Evolutionary conservation across 148 eudicot species (phyloP).

Genomic region (Silene latifolia): DNA sequence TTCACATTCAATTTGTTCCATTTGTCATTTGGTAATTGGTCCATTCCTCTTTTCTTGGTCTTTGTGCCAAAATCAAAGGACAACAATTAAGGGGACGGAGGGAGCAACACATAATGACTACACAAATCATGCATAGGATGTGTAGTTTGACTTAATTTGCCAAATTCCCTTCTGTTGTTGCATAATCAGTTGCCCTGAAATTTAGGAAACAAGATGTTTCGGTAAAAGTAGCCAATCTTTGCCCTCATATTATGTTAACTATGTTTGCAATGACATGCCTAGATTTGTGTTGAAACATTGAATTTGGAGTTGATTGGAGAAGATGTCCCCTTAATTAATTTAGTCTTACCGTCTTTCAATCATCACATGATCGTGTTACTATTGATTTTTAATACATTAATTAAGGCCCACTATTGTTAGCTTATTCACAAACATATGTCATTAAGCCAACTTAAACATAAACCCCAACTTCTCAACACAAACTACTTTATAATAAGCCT

Average conservation of each 20-base stretch:
- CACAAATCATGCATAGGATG: constrained; percentile 27
- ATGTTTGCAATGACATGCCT: constrained; percentile 12
- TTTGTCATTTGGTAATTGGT: no score
- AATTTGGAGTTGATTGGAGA: no score
- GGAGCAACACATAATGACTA: constrained; percentile 19
- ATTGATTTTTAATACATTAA: constrained; percentile 42
- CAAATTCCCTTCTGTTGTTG: constrained; percentile 8
- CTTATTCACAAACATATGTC: constrained; percentile 40
- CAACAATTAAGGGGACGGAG: no score
- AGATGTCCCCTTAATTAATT: no score
- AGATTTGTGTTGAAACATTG: constrained; percentile 9
- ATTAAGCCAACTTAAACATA: constrained; percentile 41
- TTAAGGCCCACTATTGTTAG: constrained; percentile 51
- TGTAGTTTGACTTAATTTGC: constrained; percentile 24
- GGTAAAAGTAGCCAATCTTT: constrained; percentile 8
- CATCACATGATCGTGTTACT: constrained; percentile 45
- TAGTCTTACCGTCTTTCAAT: constrained; percentile 23
- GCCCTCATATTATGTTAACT: constrained; percentile 1
- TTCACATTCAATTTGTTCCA: no score
- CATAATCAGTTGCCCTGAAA: constrained; percentile 32
- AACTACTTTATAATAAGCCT: constrained; percentile 22
- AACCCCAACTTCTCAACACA: constrained; percentile 40
- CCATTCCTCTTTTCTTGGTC: no score
- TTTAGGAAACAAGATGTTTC: constrained; percentile 20
- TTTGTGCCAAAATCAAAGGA: no score